Percentiles rank a stretch among this genome's conserved stretches.
phyloP scores from a whole-genome alignment of 805 yeast species.

The Ogataea trehaloabstinens region DNA sequence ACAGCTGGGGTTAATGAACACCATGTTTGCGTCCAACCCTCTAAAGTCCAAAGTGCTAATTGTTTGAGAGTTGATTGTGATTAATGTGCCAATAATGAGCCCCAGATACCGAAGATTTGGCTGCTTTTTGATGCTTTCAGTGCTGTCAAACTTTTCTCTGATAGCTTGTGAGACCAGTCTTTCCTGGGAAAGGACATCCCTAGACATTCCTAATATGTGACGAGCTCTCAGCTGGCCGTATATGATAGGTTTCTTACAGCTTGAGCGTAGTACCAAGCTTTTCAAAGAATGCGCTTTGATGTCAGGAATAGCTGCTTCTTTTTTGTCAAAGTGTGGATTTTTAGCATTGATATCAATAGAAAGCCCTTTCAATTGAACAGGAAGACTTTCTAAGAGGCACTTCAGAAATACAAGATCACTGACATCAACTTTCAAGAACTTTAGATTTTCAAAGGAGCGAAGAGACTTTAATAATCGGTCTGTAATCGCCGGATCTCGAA shows the following conservation, averaged over 20 bases:
- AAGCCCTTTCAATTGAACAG: conserved; percentile 16
- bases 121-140: conserved; percentile 14
- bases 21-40: conserved; percentile 21
- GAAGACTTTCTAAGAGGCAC: conserved; percentile 10
- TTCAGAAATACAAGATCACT: conserved; percentile 7
- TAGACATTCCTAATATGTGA: conserved; percentile 15
- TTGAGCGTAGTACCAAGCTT: conserved; percentile 10
- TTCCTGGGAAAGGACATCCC: conserved; percentile 11
- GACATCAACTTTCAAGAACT: conserved; percentile 18
- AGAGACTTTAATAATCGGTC: conserved; percentile 6
- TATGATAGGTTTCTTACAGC: conserved; percentile 12
- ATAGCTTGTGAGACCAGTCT: conserved; percentile 10
- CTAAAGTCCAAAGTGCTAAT: conserved; percentile 19
- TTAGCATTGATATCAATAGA: conserved; percentile 13
- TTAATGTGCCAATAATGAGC: conserved; percentile 14
- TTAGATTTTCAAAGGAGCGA: conserved; percentile 11
- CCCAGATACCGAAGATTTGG: conserved; percentile 15
- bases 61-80: conserved; percentile 11
- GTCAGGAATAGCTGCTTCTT: conserved; percentile 5
- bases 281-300: conserved; percentile 7
- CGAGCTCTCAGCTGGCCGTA: conserved; percentile 16
- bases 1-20: conserved; percentile 12
- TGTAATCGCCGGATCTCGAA: conserved; percentile 8
- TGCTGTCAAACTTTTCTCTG: conserved; percentile 10
- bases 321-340: conserved; percentile 10